These are phyloP conservation scores for Prunus mume DNA, from an alignment of 306 rosid species.

Conservation along the genomic window DNA sequence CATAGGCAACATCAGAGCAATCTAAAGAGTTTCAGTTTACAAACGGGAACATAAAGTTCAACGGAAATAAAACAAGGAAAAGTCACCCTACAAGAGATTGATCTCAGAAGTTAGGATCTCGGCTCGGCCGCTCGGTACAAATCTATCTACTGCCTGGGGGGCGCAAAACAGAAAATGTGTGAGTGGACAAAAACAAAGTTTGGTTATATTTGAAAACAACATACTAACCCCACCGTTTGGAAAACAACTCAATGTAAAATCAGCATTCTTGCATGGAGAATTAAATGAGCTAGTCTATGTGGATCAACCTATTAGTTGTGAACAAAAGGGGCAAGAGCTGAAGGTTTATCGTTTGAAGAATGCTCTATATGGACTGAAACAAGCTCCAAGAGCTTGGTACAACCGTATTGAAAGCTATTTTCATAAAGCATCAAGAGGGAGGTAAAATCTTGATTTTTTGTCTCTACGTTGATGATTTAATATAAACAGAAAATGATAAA, in stretches of 20 bases:
- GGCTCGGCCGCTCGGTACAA: too few relatives aligned
- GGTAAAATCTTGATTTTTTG: background rate
- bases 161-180: too few relatives aligned
- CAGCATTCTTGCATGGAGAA: slow-evolving; percentile 1
- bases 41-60: too few relatives aligned
- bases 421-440: background rate
- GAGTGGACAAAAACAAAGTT: too few relatives aligned
- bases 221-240: too few relatives aligned
- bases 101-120: too few relatives aligned
- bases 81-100: too few relatives aligned
- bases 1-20: too few relatives aligned
- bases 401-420: background rate
- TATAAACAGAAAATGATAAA: background rate
- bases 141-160: too few relatives aligned
- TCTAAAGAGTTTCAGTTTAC: too few relatives aligned
- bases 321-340: background rate
- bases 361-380: slow-evolving; percentile 1
- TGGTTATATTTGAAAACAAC: too few relatives aligned
- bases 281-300: background rate
- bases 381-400: slow-evolving; percentile 1
- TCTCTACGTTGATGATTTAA: slow-evolving; percentile 6
- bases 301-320: background rate
- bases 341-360: slow-evolving; percentile 10
- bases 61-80: too few relatives aligned
- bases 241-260: background rate